Conservation (phyloP, 495 filamentous ascomycete species). For the Extremus antarcticus region DNA sequence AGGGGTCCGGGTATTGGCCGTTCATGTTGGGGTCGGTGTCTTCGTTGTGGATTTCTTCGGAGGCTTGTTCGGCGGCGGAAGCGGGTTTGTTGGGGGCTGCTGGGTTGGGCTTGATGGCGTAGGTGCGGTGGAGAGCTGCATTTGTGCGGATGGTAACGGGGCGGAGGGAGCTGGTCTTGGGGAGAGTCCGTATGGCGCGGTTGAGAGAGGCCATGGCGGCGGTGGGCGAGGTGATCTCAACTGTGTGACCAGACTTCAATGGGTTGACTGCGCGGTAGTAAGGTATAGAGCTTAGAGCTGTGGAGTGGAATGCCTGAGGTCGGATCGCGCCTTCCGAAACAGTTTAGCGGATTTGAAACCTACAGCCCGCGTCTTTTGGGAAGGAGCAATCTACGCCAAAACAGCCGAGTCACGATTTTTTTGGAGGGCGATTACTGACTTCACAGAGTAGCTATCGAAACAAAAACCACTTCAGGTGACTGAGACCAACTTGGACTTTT, state of each 20-base stretch:
- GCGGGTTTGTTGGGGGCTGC: slow-evolving; percentile 23
- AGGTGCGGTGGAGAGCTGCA: slow-evolving; percentile 18
- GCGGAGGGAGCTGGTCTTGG: slow-evolving; percentile 20
- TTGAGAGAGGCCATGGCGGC: slow-evolving; percentile 13
- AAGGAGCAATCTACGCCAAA: too few species aligned
- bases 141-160: slow-evolving; percentile 9
- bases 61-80: slow-evolving; percentile 27
- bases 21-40: slow-evolving; percentile 75
- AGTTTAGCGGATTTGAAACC: too few species aligned
- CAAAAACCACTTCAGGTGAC: neutral
- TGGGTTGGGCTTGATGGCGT: slow-evolving; percentile 25
- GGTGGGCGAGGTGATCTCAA: neutral
- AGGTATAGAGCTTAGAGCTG: too few species aligned
- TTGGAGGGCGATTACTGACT: neutral
- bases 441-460: neutral
- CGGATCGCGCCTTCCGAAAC: too few species aligned
- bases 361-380: too few species aligned
- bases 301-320: too few species aligned
- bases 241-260: too few species aligned
- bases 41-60: slow-evolving; percentile 33
- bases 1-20: slow-evolving; percentile 85
- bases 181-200: slow-evolving; percentile 27
- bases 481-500: neutral
- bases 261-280: too few species aligned
- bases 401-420: too few species aligned